phyloP scores from a whole-genome alignment of 1,139 yeast species.

The Sugiyamaella grinbergsii region DNA sequence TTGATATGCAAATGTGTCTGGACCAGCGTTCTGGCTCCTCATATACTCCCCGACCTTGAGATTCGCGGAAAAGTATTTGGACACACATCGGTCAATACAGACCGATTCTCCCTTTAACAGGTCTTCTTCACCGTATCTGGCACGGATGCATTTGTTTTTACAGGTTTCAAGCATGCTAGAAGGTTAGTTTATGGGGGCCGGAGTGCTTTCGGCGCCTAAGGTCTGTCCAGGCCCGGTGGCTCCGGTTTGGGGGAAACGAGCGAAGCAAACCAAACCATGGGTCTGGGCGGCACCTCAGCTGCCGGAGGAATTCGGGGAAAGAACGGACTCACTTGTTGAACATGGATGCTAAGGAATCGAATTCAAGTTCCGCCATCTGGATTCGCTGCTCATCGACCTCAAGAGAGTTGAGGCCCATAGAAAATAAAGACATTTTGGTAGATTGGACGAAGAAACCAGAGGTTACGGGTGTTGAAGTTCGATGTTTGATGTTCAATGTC shows the following conservation, averaged over 20 bases:
- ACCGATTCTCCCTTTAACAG: constrained; percentile 82
- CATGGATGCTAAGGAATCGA: constrained; percentile 68
- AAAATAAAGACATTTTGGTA: constrained; percentile 36
- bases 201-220: background rate
- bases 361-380: constrained; percentile 73
- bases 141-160: constrained; percentile 69
- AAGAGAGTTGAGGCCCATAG: constrained; percentile 38
- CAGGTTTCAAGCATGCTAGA: constrained; percentile 56
- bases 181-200: background rate
- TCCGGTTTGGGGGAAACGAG: too few species aligned
- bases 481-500: too few species aligned
- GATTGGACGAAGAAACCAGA: too few species aligned
- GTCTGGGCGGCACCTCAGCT: background rate
- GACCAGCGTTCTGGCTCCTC: constrained; percentile 36
- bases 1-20: constrained; percentile 27
- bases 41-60: constrained; percentile 64
- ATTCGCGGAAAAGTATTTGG: constrained; percentile 93
- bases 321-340: constrained; percentile 58
- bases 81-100: constrained; percentile 95
- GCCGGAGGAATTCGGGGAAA: too few species aligned
- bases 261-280: too few species aligned
- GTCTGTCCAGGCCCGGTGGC: too few species aligned
- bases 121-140: constrained; percentile 76
- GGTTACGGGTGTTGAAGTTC: too few species aligned
- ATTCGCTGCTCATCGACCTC: constrained; percentile 69